Conservation (phyloP, 768 basidiomycete genomes). For the Tricholomella constricta region DNA sequence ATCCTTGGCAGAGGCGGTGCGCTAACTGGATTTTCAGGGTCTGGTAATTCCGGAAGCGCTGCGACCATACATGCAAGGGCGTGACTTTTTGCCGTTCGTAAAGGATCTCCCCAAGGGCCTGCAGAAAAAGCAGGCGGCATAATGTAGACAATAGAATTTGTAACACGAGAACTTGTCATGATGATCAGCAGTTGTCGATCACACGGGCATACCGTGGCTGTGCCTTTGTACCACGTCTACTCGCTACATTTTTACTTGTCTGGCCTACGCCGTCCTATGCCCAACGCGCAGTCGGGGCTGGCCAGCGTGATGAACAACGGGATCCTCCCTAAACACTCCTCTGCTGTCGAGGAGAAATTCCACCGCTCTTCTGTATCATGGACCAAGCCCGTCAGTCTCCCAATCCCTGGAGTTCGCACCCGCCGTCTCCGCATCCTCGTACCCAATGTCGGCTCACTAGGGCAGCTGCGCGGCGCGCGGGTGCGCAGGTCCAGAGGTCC, state of each 20-base stretch:
- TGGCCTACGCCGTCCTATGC: conserved; percentile 10
- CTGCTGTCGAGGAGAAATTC: conserved; percentile 44
- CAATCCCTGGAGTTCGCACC: conserved; percentile 58
- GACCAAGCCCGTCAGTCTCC: conserved; percentile 56
- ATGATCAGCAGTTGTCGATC: neutral
- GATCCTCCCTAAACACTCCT: conserved; percentile 45
- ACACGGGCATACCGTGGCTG: conserved; percentile 17
- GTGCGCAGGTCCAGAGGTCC: conserved; percentile 57
- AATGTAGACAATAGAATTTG: too few relatives aligned
- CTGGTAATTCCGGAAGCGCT: conserved; percentile 88
- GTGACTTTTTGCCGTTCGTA: conserved; percentile 84
- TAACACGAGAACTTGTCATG: too few relatives aligned
- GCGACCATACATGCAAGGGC: conserved; percentile 94
- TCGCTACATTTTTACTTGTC: conserved; percentile 8
- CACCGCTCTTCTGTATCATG: conserved; percentile 47
- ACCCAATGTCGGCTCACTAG: conserved; percentile 52
- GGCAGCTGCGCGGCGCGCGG: conserved; percentile 43
- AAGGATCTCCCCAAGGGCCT: conserved; percentile 79
- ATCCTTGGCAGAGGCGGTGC: neutral
- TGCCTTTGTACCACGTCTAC: conserved; percentile 24
- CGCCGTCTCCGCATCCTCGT: conserved; percentile 61
- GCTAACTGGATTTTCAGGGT: conserved; percentile 55
- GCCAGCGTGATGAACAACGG: conserved; percentile 28
- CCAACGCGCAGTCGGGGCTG: conserved; percentile 13
- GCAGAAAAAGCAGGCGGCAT: conserved; percentile 66